phyloP scores from a whole-genome alignment of 2,329 filamentous ascomycete species.

The Aspergillaceae sp. region DNA sequence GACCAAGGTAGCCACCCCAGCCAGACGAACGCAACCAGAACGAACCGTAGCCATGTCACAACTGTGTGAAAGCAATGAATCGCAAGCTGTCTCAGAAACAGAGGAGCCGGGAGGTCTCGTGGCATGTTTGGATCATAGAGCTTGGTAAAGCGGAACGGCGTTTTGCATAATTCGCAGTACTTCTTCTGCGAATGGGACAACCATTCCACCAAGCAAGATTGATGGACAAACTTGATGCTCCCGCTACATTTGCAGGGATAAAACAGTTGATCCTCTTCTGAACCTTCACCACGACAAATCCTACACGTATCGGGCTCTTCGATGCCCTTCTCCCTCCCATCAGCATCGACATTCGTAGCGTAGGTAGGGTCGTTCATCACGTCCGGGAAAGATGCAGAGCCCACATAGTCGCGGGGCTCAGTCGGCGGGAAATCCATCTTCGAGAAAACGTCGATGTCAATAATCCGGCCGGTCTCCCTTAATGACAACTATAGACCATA shows the following conservation, averaged over 20 bases:
- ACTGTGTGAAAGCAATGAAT: slow-evolving; percentile 64
- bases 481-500: slow-evolving; percentile 18
- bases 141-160: slow-evolving; percentile 94
- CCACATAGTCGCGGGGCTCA: slow-evolving; percentile 14
- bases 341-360: slow-evolving; percentile 31
- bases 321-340: slow-evolving; percentile 27
- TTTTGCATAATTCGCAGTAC: slow-evolving; percentile 98
- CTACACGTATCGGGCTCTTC: slow-evolving; percentile 77
- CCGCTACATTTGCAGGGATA: slow-evolving; percentile 98
- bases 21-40: slow-evolving; percentile 80
- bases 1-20: slow-evolving; percentile 78
- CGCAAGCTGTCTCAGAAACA: slow-evolving; percentile 72
- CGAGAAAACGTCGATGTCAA: slow-evolving; percentile 10
- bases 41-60: slow-evolving; percentile 67
- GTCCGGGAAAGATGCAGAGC: slow-evolving; percentile 32
- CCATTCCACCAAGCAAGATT: slow-evolving; percentile 98
- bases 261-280: slow-evolving; percentile 75
- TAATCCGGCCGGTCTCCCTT: slow-evolving; percentile 9
- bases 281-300: slow-evolving; percentile 88
- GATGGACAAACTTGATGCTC: slow-evolving; percentile 97
- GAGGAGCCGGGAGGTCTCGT: slow-evolving; percentile 62
- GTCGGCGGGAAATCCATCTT: slow-evolving; percentile 22
- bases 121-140: slow-evolving; percentile 95
- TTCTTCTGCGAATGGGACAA: slow-evolving; percentile 98
- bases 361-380: slow-evolving; percentile 51